Conservation (phyloP, 495 filamentous ascomycete species). For the Lindgomyces ingoldianus region DNA sequence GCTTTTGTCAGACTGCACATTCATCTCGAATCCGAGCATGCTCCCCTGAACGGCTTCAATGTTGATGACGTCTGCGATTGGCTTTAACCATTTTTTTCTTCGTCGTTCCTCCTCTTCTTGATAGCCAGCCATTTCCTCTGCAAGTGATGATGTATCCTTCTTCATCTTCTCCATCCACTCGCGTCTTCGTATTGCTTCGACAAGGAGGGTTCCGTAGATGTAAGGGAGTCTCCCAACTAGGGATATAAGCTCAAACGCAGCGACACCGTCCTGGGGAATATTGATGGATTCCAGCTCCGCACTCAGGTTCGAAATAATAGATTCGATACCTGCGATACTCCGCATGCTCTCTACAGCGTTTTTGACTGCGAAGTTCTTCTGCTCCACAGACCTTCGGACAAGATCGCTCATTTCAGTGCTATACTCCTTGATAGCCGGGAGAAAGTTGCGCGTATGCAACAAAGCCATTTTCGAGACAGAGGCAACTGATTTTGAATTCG, state of each 20-base stretch:
- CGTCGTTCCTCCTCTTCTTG: slow-evolving; percentile 89
- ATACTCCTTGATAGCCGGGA: slow-evolving; percentile 76
- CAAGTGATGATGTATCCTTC: slow-evolving; percentile 76
- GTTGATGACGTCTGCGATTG: slow-evolving; percentile 59
- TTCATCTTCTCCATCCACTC: slow-evolving; percentile 92
- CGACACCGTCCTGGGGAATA: slow-evolving; percentile 63
- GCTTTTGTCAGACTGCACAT: slow-evolving; percentile 75
- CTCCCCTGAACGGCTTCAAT: slow-evolving; percentile 62
- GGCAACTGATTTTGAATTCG: slow-evolving; percentile 68
- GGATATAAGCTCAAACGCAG: slow-evolving; percentile 74
- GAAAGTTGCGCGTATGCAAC: slow-evolving; percentile 78
- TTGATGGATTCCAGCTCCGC: slow-evolving; percentile 69
- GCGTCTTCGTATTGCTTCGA: slow-evolving; percentile 79
- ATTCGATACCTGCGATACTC: slow-evolving; percentile 74
- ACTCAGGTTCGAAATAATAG: slow-evolving; percentile 67
- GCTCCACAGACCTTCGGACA: slow-evolving; percentile 65
- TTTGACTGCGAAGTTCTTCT: slow-evolving; percentile 59
- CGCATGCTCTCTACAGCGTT: slow-evolving; percentile 72
- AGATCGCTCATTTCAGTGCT: slow-evolving; percentile 74
- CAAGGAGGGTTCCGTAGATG: slow-evolving; percentile 82
- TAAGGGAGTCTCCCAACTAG: slow-evolving; percentile 78
- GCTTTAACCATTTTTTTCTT: slow-evolving; percentile 86
- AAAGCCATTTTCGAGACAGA: slow-evolving; percentile 85
- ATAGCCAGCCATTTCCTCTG: slow-evolving; percentile 86
- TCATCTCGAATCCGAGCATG: slow-evolving; percentile 79